Evolutionary conservation across 306 rosid genomes (phyloP).

Genomic region (Luffa acutangula): DNA sequence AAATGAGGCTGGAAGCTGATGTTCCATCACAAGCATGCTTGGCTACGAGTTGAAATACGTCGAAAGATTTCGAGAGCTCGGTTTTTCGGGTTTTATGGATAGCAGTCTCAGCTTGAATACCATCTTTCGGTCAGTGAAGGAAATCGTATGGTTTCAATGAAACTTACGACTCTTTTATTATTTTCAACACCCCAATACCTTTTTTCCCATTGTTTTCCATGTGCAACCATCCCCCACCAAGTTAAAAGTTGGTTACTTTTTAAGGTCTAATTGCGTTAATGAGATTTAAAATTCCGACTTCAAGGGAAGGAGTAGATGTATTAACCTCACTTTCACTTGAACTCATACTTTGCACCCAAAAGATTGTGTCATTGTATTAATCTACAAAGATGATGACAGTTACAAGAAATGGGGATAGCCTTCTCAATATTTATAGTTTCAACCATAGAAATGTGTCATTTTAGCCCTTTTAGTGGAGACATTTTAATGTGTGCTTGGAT

Average conservation of each 20-base stretch:
- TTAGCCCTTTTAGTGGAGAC: neutral
- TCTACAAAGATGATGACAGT: neutral
- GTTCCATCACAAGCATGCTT: neutral
- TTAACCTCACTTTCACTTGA: neutral
- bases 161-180: neutral
- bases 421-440: neutral
- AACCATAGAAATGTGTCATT: neutral
- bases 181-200: neutral
- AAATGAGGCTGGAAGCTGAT: constrained; percentile 22
- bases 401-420: neutral
- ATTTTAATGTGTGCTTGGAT: neutral
- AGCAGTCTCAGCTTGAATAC: neutral
- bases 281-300: neutral
- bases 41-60: neutral
- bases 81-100: neutral
- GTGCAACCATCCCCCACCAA: neutral
- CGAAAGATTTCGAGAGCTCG: neutral
- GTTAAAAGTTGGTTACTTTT: neutral
- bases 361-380: neutral
- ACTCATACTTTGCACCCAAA: neutral
- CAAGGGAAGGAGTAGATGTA: neutral
- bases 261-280: neutral
- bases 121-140: neutral
- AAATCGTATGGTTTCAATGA: neutral
- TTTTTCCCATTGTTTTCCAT: neutral